These are phyloP conservation scores for Isabelozyma pseudorhagii DNA, from an alignment of 805 yeast genomes.

Conservation along the genomic window DNA sequence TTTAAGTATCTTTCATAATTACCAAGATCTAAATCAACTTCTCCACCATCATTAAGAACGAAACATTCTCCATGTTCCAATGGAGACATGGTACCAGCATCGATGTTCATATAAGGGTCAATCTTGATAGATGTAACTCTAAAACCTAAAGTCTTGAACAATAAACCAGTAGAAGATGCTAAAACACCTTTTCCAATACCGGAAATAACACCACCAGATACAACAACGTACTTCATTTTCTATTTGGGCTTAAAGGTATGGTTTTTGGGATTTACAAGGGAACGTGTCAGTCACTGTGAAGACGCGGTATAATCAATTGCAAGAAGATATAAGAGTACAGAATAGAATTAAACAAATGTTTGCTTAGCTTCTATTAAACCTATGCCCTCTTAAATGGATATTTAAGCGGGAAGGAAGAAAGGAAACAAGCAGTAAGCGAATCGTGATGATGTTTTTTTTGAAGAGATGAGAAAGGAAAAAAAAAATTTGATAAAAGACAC, in stretches of 20 bases:
- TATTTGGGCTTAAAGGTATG: not conserved
- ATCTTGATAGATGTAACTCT: conserved; percentile 96
- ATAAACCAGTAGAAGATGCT: conserved; percentile 95
- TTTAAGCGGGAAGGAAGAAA: conserved; percentile 46
- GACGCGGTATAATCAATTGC: not conserved
- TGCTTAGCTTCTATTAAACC: conserved; percentile 8
- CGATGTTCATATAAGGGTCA: conserved; percentile 98
- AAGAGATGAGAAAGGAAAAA: conserved; percentile 6
- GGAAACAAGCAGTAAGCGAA: conserved; percentile 7
- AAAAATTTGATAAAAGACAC: conserved; percentile 4
- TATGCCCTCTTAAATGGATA: conserved; percentile 41
- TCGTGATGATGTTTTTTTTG: conserved; percentile 1
- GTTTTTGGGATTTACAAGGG: not conserved
- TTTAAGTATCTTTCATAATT: conserved; percentile 96
- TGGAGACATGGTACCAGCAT: conserved; percentile 99
- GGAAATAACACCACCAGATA: conserved; percentile 98
- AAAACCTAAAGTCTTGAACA: conserved; percentile 88
- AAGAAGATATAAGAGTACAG: not conserved
- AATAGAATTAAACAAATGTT: not conserved
- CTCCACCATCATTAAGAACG: conserved; percentile 98
- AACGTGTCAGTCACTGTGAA: not conserved
- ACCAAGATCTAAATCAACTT: conserved; percentile 96
- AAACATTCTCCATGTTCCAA: conserved; percentile 99
- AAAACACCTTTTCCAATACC: conserved; percentile 99
- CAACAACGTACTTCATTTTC: conserved; percentile 97